Base-by-base conservation (phyloP, 768 basidiomycete genomes). In the Lentinula boryana region DNA sequence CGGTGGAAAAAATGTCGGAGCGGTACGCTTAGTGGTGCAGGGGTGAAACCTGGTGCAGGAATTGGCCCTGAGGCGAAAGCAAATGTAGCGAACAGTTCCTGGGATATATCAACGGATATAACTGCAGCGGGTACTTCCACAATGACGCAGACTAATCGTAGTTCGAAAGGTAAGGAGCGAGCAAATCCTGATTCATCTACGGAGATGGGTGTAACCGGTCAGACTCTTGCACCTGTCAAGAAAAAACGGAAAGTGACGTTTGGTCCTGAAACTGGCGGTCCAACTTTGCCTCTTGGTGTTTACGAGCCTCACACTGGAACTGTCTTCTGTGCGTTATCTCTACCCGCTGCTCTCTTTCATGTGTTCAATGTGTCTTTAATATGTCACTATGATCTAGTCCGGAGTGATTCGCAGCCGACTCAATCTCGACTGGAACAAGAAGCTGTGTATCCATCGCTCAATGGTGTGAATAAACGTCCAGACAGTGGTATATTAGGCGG, bases 281-380 rank as follows among this genome's bases (percentile, higher is more conserved):
- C 60, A 8, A 63, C 64, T 5, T 75, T 80, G 49, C 86, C 87
- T 1, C 65, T 85, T 44, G 93, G 91, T 1, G 77, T 87, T 21
- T 95, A 94, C 66, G 94, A 96, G 65, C 86, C 92, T 7, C 93
- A 96, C 68, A 81, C 87, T 0, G 86, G 87, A 41, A 69, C 87
- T 35, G 80, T 93, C 5, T 82, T 88, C 66, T 91, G 92, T 93
- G 68, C 68, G 87, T 77, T 18, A 63, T 44, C 9, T 50, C 49
- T 13, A 41, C 51, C 62, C 10, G 36, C 27, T 41, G 27, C 46
- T 33, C 41, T 52, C 21, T 35, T 6, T 40, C 59, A 40, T 62
- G 27, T 27, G 3, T 27, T 27, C 27, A 27, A 27, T 27, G 27
- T 3, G 23, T 60, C 51, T 44, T 43, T 35, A 33, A 61, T 62